Evolutionary conservation across 129 eudicot genomes (phyloP).

Genomic region (Artemisia argyi): DNA sequence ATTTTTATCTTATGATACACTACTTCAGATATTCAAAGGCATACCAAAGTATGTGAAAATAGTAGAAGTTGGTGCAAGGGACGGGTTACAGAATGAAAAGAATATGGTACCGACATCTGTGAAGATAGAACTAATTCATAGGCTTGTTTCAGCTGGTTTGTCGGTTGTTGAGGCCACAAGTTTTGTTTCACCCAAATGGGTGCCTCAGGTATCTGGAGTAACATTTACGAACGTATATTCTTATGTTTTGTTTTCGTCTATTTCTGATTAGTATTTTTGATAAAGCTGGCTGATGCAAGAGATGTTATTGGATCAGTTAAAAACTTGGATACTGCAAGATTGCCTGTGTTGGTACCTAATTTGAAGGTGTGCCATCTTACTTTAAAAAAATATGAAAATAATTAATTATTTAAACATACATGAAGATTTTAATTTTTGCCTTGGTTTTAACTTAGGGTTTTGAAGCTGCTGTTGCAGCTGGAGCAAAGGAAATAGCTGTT

Average conservation of each 20-base stretch:
- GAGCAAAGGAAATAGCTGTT: slow-evolving; percentile 77
- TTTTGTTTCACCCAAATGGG: slow-evolving; percentile 96
- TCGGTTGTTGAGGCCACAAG: slow-evolving; percentile 87
- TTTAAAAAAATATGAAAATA: background rate
- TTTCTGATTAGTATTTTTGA: slow-evolving; percentile 8
- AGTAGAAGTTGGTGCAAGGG: slow-evolving; percentile 94
- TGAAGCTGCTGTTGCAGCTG: slow-evolving; percentile 85
- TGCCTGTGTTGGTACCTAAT: slow-evolving; percentile 82
- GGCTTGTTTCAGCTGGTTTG: slow-evolving; percentile 67
- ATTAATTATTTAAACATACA: background rate
- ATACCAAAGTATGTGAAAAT: slow-evolving; percentile 83
- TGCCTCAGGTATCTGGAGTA: slow-evolving; percentile 69
- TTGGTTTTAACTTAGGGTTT: slow-evolving; percentile 41
- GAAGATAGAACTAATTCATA: slow-evolving; percentile 70
- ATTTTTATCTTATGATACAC: background rate
- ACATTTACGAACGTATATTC: background rate
- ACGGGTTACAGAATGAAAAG: slow-evolving; percentile 83
- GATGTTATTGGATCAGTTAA: slow-evolving; percentile 66
- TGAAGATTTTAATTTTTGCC: background rate
- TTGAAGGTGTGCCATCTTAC: slow-evolving; percentile 42
- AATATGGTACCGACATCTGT: slow-evolving; percentile 64
- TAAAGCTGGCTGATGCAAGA: slow-evolving; percentile 83
- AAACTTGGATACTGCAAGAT: slow-evolving; percentile 49
- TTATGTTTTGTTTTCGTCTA: background rate
- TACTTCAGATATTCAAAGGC: slow-evolving; percentile 46